Conservation (phyloP, 345 rosid genomes). For the Salix suchowensis region DNA sequence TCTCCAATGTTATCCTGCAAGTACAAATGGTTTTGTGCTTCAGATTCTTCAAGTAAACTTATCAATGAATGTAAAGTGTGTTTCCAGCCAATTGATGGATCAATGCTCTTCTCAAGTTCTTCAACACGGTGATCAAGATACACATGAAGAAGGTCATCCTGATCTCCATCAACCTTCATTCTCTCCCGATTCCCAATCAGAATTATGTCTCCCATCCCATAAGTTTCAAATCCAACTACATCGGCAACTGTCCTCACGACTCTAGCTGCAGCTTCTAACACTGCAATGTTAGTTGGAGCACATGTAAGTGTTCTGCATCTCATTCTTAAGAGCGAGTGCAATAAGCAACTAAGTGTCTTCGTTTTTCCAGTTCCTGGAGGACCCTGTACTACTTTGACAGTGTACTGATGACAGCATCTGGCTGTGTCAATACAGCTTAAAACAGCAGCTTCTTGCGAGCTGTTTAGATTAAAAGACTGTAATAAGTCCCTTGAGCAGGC, state of each 20-base stretch:
- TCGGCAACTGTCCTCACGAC: not conserved
- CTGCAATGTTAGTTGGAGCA: conserved; percentile 14
- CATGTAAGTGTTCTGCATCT: conserved; percentile 17
- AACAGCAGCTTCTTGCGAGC: not conserved
- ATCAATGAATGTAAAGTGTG: not conserved
- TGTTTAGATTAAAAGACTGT: not conserved
- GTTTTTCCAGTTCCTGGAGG: conserved; percentile 26
- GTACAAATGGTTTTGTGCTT: not conserved
- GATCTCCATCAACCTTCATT: conserved; percentile 3
- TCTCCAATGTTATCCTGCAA: not conserved
- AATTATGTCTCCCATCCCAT: conserved; percentile 10
- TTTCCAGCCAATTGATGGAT: not conserved
- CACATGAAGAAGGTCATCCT: not conserved
- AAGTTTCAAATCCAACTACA: not conserved
- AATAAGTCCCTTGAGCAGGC: not conserved
- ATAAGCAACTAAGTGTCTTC: not conserved
- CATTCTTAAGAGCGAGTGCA: not conserved
- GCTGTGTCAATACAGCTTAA: not conserved
- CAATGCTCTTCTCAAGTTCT: not conserved
- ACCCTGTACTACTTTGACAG: conserved; percentile 11
- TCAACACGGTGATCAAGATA: conserved; percentile 5
- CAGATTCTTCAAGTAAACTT: not conserved
- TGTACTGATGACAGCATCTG: conserved; percentile 2
- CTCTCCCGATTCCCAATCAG: conserved; percentile 1
- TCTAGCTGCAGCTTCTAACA: not conserved